Conservation (phyloP, 768 basidiomycete species). For the Tulasnella sp. region DNA sequence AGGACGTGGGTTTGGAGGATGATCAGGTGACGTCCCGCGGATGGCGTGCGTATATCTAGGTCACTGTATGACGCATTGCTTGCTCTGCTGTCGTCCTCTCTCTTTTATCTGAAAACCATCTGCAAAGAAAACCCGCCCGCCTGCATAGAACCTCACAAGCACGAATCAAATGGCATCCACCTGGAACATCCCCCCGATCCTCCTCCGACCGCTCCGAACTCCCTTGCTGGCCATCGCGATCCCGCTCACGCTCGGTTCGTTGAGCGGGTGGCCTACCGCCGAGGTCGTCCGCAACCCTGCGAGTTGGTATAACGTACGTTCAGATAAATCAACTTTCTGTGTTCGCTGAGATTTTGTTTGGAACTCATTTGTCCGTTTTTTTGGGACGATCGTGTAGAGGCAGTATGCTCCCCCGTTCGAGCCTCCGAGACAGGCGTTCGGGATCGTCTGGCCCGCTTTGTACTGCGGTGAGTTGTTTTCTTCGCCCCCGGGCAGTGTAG, state of each 20-base stretch:
- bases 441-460: conserved; percentile 45
- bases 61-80: neutral
- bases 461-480: conserved; percentile 26
- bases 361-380: too few relatives aligned
- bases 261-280: conserved; percentile 39
- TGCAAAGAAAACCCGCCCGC: neutral
- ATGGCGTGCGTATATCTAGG: neutral
- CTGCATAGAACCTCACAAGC: conserved; percentile 7
- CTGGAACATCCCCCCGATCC: conserved; percentile 36
- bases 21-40: neutral
- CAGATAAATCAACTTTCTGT: neutral
- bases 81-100: neutral
- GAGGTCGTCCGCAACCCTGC: conserved; percentile 32
- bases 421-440: conserved; percentile 43
- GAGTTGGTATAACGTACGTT: conserved; percentile 48
- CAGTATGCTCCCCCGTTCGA: conserved; percentile 40
- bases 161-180: conserved; percentile 24
- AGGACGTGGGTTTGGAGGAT: neutral
- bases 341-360: too few relatives aligned
- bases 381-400: conserved; percentile 26
- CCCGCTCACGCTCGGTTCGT: conserved; percentile 43
- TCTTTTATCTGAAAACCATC: neutral
- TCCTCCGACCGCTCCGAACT: conserved; percentile 43
- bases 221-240: conserved; percentile 47
- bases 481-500: conserved; percentile 5